phyloP scores from a whole-genome alignment of 306 rosid genomes.

The Casuarina cunninghamiana region DNA sequence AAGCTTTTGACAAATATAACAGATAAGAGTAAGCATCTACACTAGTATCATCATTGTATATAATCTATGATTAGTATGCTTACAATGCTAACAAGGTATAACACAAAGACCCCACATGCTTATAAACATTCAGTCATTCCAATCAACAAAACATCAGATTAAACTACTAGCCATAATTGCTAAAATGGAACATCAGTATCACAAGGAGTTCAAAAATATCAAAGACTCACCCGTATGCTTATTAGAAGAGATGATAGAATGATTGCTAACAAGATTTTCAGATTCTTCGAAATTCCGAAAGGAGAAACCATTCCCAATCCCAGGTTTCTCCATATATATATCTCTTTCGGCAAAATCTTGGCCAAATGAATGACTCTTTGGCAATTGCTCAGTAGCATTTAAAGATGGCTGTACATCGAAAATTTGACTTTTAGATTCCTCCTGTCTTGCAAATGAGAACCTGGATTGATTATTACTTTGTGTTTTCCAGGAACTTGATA shows the following conservation, averaged over 20 bases:
- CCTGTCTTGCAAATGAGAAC: conserved; percentile 89
- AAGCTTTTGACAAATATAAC: background rate
- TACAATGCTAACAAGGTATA: background rate
- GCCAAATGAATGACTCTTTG: conserved; percentile 42
- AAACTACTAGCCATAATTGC: background rate
- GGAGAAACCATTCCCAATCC: conserved; percentile 52
- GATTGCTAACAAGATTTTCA: conserved; percentile 42
- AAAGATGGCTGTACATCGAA: conserved; percentile 53
- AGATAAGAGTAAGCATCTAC: background rate
- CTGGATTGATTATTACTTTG: conserved; percentile 78
- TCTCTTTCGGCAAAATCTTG: conserved; percentile 57
- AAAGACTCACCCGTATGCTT: conserved; percentile 63
- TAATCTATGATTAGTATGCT: background rate
- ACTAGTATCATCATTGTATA: background rate
- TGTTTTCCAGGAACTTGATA: conserved; percentile 67
- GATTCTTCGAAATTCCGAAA: conserved; percentile 49
- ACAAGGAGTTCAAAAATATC: background rate
- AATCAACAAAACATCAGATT: background rate
- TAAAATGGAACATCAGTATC: background rate
- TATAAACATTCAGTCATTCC: background rate
- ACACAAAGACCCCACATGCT: background rate
- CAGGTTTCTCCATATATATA: conserved; percentile 44
- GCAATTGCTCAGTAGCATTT: conserved; percentile 42
- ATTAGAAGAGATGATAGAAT: conserved; percentile 43
- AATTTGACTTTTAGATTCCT: conserved; percentile 53